phyloP scores from a whole-genome alignment of 2,329 filamentous ascomycete species.

The Elsinoe necatrix region DNA sequence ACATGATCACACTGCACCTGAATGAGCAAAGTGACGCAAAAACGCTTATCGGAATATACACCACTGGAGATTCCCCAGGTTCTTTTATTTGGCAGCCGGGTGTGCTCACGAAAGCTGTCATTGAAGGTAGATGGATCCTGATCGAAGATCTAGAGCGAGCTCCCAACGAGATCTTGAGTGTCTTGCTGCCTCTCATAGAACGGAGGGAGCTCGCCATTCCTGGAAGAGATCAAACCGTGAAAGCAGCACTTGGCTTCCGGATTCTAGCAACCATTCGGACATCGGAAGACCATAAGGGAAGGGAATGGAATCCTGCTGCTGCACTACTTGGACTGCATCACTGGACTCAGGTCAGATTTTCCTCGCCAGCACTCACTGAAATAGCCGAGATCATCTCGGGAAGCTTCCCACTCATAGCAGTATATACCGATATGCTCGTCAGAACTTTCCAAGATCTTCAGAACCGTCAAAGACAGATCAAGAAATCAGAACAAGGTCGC shows the following conservation, averaged over 20 bases:
- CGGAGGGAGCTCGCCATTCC: conserved; percentile 84
- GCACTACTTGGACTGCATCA: conserved; percentile 74
- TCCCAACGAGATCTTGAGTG: conserved; percentile 89
- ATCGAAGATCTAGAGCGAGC: conserved; percentile 96
- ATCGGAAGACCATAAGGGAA: conserved; percentile 53
- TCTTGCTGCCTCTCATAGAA: conserved; percentile 85
- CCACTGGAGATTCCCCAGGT: conserved; percentile 76
- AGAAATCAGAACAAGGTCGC: conserved; percentile 43
- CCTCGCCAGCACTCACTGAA: conserved; percentile 58
- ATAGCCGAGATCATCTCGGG: conserved; percentile 63
- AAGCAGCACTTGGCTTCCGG: conserved; percentile 75
- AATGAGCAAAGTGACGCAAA: conserved; percentile 99
- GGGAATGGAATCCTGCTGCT: conserved; percentile 59
- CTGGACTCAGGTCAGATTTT: conserved; percentile 70
- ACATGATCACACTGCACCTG: conserved; percentile 87
- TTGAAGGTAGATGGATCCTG: conserved; percentile 89
- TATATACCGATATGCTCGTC: conserved; percentile 47
- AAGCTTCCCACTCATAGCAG: conserved; percentile 61
- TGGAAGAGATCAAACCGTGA: conserved; percentile 75
- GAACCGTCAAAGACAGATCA: conserved; percentile 33
- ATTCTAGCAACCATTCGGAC: conserved; percentile 88
- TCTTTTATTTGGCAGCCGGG: conserved; percentile 89
- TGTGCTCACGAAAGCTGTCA: conserved; percentile 86
- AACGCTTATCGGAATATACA: conserved; percentile 88
- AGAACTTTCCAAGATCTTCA: conserved; percentile 45